Conservation (phyloP, 2,329 filamentous ascomycete species). For the Neofusicoccum sp. region DNA sequence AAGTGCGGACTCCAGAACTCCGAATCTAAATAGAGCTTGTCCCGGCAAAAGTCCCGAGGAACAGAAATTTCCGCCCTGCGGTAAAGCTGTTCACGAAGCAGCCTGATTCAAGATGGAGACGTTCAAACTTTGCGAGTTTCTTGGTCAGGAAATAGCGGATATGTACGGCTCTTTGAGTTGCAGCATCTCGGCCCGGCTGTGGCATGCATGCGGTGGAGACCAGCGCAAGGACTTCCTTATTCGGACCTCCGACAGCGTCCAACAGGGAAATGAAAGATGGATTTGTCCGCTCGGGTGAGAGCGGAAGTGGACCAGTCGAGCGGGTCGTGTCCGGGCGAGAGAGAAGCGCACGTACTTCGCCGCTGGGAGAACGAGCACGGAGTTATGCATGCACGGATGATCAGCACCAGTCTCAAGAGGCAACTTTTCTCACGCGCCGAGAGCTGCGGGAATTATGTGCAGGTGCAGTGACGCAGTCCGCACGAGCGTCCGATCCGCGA, state of each 20-base stretch:
- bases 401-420: neutral
- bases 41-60: no score
- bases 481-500: no score
- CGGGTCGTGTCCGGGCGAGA: neutral
- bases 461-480: neutral
- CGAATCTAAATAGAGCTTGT: no score
- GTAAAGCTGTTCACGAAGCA: no score
- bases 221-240: neutral
- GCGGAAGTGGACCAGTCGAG: neutral
- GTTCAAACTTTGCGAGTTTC: no score
- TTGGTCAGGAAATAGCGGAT: no score
- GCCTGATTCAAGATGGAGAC: no score
- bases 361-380: no score
- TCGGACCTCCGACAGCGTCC: neutral
- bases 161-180: no score
- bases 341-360: neutral
- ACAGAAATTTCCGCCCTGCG: no score
- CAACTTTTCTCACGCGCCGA: neutral
- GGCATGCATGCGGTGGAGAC: neutral
- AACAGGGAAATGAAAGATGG: neutral
- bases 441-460: neutral
- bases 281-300: neutral
- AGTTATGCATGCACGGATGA: neutral
- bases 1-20: no score
- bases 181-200: conserved; percentile 6